phyloP scores from a whole-genome alignment of 345 rosid genomes.

The Arabis hirsuta region DNA sequence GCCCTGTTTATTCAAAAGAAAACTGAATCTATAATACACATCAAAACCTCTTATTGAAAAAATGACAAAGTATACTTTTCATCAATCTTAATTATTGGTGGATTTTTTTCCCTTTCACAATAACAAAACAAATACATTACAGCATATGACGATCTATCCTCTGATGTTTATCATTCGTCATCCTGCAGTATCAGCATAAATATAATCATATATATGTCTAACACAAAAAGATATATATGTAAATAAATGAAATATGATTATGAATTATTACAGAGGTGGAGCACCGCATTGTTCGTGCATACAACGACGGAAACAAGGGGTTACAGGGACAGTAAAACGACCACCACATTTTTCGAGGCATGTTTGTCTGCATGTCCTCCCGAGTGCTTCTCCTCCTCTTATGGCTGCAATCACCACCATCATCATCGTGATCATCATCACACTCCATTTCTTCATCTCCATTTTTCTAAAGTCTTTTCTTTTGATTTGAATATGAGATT shows the following conservation, averaged over 20 bases:
- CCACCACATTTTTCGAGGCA: too few relatives aligned
- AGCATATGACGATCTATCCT: not conserved
- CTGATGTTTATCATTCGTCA: not conserved
- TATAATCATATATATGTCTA: not conserved
- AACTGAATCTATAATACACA: too few relatives aligned
- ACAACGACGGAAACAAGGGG: not conserved
- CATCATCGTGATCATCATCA: not conserved
- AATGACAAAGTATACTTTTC: too few relatives aligned
- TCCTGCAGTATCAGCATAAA: not conserved
- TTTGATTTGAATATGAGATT: not conserved
- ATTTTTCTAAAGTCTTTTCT: not conserved
- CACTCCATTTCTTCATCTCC: constrained; percentile 11
- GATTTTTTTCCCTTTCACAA: too few relatives aligned
- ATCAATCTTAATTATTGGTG: too few relatives aligned
- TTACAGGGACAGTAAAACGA: not conserved
- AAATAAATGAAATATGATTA: not conserved
- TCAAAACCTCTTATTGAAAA: too few relatives aligned
- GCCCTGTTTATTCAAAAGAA: too few relatives aligned
- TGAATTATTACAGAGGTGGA: not conserved
- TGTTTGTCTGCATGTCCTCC: too few relatives aligned
- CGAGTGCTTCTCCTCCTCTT: not conserved
- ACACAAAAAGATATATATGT: not conserved
- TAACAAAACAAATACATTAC: too few relatives aligned
- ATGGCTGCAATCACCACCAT: not conserved
- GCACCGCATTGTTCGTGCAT: not conserved